Conservation (phyloP, 2,329 filamentous ascomycete genomes). For the Penicillium sp. region DNA sequence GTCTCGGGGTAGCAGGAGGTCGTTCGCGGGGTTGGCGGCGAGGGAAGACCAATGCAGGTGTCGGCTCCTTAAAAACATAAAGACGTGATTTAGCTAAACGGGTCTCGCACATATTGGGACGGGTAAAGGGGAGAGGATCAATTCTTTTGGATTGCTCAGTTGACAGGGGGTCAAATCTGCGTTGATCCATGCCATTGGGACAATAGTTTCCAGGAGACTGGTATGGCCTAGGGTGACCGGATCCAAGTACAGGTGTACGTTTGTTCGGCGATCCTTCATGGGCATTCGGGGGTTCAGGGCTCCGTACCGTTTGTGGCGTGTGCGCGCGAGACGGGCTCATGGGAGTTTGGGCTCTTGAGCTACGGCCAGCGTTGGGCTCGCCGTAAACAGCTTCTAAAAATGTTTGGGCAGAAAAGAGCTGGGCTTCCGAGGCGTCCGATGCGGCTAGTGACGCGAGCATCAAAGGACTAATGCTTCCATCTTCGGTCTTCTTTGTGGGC, state of each 20-base stretch:
- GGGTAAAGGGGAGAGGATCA: conserved; percentile 29
- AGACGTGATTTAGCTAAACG: conserved; percentile 42
- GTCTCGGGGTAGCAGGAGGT: conserved; percentile 70
- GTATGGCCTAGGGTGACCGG: conserved; percentile 12
- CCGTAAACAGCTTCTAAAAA: conserved; percentile 80
- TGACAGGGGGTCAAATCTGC: conserved; percentile 4
- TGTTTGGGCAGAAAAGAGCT: conserved; percentile 69
- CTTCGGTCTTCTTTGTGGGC: conserved; percentile 67
- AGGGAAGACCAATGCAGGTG: conserved; percentile 57
- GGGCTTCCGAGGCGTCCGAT: conserved; percentile 79
- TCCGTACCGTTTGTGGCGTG: conserved; percentile 48
- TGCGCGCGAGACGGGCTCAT: conserved; percentile 56
- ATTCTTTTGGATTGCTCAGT: conserved; percentile 19
- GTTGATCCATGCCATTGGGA: conserved; percentile 12
- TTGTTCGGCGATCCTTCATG: conserved; percentile 22
- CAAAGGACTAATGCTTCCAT: conserved; percentile 54
- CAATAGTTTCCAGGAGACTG: conserved; percentile 15
- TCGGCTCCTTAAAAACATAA: conserved; percentile 56
- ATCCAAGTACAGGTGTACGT: conserved; percentile 21
- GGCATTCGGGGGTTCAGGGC: conserved; percentile 33
- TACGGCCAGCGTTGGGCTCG: conserved; percentile 59
- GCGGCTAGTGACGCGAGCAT: conserved; percentile 73
- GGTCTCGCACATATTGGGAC: conserved; percentile 26
- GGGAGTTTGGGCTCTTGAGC: conserved; percentile 69
- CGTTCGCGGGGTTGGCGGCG: conserved; percentile 66